These are phyloP conservation scores for Phytophthora fragariaefolia DNA, from an alignment of 352 stramenopile species.

Conservation along the genomic window DNA sequence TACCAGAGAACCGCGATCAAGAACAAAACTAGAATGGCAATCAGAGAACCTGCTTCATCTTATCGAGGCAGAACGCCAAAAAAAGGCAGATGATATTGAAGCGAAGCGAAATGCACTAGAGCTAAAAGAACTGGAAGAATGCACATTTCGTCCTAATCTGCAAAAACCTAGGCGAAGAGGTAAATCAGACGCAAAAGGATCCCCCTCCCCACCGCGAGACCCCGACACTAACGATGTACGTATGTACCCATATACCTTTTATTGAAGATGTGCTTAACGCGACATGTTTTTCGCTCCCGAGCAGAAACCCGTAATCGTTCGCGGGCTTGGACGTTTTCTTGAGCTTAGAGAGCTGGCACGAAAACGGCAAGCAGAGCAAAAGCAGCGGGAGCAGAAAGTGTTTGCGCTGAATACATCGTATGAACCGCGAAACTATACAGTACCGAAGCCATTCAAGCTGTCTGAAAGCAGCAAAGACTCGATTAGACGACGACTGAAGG, in stretches of 20 bases:
- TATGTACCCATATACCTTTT: background rate
- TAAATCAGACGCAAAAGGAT: conserved; percentile 22
- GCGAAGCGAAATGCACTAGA: conserved; percentile 63
- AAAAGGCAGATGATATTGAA: conserved; percentile 65
- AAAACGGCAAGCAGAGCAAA: conserved; percentile 66
- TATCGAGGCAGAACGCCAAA: conserved; percentile 67
- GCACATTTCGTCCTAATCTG: conserved; percentile 82
- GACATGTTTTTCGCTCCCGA: background rate
- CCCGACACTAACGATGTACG: conserved; percentile 20
- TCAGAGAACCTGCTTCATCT: conserved; percentile 72
- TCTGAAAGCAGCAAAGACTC: conserved; percentile 65
- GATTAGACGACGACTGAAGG: conserved; percentile 49
- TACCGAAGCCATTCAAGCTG: conserved; percentile 79
- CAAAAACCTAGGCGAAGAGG: conserved; percentile 25
- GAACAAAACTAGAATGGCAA: conserved; percentile 48
- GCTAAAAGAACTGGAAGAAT: conserved; percentile 76
- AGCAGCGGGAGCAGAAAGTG: conserved; percentile 65
- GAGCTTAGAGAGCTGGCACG: conserved; percentile 78
- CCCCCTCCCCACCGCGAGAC: conserved; percentile 21
- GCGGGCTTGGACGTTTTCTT: conserved; percentile 79
- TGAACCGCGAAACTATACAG: conserved; percentile 75
- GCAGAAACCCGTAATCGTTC: conserved; percentile 72
- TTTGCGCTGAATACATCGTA: conserved; percentile 66
- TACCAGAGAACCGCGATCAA: conserved; percentile 30
- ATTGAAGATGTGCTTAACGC: too few species aligned